Base-by-base conservation (phyloP, 2,329 filamentous ascomycete species). In the Hymenoscyphus scutula region DNA sequence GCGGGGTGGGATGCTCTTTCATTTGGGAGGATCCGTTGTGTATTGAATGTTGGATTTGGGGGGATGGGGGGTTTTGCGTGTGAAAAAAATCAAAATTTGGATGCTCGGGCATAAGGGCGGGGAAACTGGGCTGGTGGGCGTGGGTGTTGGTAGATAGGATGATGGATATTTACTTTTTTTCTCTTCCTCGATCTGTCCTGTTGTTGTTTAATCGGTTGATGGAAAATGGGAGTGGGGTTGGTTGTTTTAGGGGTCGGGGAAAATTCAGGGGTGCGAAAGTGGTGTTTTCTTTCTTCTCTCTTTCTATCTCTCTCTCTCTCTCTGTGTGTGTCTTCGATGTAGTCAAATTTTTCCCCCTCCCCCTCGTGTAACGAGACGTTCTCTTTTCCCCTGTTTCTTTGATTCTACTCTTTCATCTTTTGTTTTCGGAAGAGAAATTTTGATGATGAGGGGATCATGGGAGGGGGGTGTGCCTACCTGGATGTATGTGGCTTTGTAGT, bases 1-100 rank as follows among this genome's bases (percentile, higher is more conserved):
- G 41, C 8, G 19, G n/a, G 41, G 19, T 19, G 41, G 41, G 6
- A 23, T 17, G 7, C 10, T 48, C n/a, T 48, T 48, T 48, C 23
- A n/a, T 11, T 48, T 48, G 41, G 41, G 41, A 25, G 41, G 41
- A 48, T 48, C 7, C n/a, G 15, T 23, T 48, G 41, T 48, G 41
- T 48, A 48, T 48, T 48, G 41, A 23, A n/a, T 48, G 41, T 48
- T 48, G 41, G 41, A 48, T 48, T 48, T 48, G 41, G 41, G 38
- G 41, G 41, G 41, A 23, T 11, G 41, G 41, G 41, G 41, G 41
- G 41, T 8, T 23, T 48, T 48, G 41, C 41, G 41, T 17, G 41
- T 3, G 23, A 25, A 48, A 45, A 48, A 48, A 48, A 23, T 48
- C 41, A 48, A 48, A 48, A 48, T 48, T 48, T 48, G 41, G 41